Evolutionary conservation across 192 early-diverging fungal genomes (phyloP).

Genomic region (Coemansia sp.): DNA sequence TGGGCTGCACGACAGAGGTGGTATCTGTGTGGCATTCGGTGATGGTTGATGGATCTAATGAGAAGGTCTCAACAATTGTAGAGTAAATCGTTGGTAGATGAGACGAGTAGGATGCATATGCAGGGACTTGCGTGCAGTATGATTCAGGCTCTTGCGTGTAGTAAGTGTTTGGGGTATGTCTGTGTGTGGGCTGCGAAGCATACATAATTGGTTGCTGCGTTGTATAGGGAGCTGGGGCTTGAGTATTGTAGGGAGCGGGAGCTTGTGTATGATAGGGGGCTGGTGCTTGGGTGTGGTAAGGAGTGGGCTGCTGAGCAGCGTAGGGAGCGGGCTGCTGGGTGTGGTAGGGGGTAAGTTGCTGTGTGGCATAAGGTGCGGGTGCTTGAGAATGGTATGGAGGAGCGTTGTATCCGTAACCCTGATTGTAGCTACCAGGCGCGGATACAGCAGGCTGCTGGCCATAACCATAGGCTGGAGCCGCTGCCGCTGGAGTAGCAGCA

Average conservation of each 20-base stretch:
- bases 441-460: not conserved
- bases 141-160: not conserved
- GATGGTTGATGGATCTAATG: slow-evolving; percentile 21
- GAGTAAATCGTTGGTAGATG: slow-evolving; percentile 31
- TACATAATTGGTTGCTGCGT: not conserved
- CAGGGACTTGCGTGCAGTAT: not conserved
- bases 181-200: not conserved
- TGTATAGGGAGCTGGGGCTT: not conserved
- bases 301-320: slow-evolving; percentile 2
- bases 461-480: not conserved
- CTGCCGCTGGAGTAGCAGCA: not conserved
- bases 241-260: not conserved
- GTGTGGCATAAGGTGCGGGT: too few species aligned
- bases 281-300: not conserved
- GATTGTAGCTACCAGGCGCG: not conserved
- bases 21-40: slow-evolving; percentile 31
- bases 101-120: slow-evolving; percentile 7
- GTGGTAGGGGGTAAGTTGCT: slow-evolving; percentile 1
- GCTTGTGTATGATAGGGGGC: not conserved
- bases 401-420: too few species aligned
- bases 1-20: slow-evolving; percentile 17
- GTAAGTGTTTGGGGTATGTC: not conserved
- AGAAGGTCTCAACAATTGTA: slow-evolving; percentile 24
- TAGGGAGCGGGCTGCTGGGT: not conserved
- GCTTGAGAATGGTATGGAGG: too few species aligned